Conservation (phyloP, 768 basidiomycete species). For the Phylloporus rhodoxanthus region DNA sequence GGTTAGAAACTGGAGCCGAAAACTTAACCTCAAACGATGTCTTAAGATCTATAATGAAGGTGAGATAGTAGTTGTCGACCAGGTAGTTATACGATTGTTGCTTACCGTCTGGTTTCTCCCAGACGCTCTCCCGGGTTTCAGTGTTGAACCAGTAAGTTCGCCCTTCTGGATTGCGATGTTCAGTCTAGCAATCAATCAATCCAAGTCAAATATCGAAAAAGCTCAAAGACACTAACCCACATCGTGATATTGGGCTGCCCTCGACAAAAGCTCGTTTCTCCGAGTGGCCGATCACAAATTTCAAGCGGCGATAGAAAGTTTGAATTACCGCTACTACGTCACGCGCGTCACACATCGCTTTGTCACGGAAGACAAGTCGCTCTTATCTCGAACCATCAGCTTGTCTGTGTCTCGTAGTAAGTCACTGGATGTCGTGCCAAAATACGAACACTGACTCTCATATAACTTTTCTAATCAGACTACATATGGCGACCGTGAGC, state of each 20-base stretch:
- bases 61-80: constrained; percentile 3
- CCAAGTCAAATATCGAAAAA: neutral
- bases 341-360: too few species aligned
- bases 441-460: too few species aligned
- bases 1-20: neutral
- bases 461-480: too few species aligned
- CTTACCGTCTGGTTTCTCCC: constrained; percentile 96
- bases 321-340: too few species aligned
- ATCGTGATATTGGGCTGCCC: constrained; percentile 14
- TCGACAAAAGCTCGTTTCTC: neutral
- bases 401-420: too few species aligned
- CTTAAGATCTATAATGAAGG: constrained; percentile 61
- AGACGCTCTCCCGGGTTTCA: constrained; percentile 82
- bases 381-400: too few species aligned
- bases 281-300: constrained; percentile 4
- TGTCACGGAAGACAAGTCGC: too few species aligned
- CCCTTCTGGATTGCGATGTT: constrained; percentile 93
- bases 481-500: too few species aligned
- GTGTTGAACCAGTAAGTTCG: constrained; percentile 98
- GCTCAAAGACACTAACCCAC: constrained; percentile 27
- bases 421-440: too few species aligned
- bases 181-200: constrained; percentile 50
- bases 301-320: constrained; percentile 20
- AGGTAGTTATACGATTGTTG: constrained; percentile 3
- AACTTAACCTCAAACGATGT: constrained; percentile 76